Evolutionary conservation across 176 grass and related monocot species (phyloP).

Genomic region (Oryza rufipogon): DNA sequence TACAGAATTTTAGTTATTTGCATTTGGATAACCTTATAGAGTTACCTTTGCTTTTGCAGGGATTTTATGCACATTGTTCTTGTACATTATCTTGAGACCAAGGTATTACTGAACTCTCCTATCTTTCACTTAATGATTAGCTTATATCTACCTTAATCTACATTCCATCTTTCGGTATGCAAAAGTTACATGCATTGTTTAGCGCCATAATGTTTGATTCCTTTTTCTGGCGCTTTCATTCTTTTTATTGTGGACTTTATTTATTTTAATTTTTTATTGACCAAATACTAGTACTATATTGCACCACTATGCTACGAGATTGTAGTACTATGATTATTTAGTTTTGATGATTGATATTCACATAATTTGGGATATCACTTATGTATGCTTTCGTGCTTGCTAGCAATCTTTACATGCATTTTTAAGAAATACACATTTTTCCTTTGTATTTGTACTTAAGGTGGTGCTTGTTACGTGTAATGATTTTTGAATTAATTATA

Average conservation of each 20-base stretch:
- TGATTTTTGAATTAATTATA: conserved; percentile 21
- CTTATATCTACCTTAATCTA: not conserved
- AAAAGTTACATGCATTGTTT: not conserved
- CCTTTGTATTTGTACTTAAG: not conserved
- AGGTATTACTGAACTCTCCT: conserved; percentile 40
- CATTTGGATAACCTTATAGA: conserved; percentile 10
- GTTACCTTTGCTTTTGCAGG: conserved; percentile 44
- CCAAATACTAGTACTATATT: not conserved
- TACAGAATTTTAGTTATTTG: not conserved
- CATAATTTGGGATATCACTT: not conserved
- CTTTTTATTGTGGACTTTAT: not conserved
- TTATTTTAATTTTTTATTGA: no score
- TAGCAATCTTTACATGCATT: not conserved
- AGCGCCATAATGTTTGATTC: not conserved
- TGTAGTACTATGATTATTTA: not conserved
- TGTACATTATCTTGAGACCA: conserved; percentile 76
- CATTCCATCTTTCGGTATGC: conserved; percentile 9
- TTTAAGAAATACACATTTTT: not conserved
- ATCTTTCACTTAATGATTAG: conserved; percentile 15
- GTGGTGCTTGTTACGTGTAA: not conserved
- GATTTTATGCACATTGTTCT: conserved; percentile 81
- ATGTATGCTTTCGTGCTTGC: not conserved
- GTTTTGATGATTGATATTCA: not conserved
- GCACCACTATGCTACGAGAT: not conserved
- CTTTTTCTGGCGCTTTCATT: not conserved